Evolutionary conservation across 2,329 filamentous ascomycete species (phyloP), one percentile per base, ranked within the genome.

Genomic region (Phialophora tarda): DNA sequence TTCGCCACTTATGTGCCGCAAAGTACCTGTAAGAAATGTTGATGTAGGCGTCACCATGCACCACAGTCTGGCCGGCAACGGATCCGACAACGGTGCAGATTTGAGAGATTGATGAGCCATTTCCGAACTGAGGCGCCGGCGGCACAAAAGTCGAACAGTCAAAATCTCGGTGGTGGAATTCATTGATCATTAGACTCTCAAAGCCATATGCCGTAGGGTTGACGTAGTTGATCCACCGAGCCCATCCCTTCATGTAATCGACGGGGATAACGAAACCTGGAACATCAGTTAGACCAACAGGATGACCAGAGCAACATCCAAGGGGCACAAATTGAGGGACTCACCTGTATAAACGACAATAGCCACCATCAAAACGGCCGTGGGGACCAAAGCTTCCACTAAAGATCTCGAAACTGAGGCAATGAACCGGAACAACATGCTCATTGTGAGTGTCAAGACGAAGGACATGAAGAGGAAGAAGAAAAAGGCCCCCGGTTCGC

Each of bases 401-500:
- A 87, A 76, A 0, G 90, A 91, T 57, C 90, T 84, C 3, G 92
- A 92, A 1, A 89, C 80, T 0, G 90, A 89, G 14, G 86, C 91
- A 70, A 96, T 91, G 8, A 87, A 89, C 57, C 92, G 87, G 85
- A 71, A 71, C 62, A 86, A 79, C 70, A 95, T 81, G 8, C 84
- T 85, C 76, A 89, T 85, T 21, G 80, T 79, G 66, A 89, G 82
- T 0, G 83, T 88, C 12, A 83, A 82, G 0, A 84, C 77, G 75
- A 86, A 88, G 0, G 86, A 83, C 68, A 90, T 86, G 60, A 97
- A 82, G 65, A 92, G 78, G 84, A 92, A 96, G 80, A 92, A 90
- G 83, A 97, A 97, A 82, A 95, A 97, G 0, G 88, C 79, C 1
- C 89, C 90, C 0, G 91, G 82, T 69, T 90, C 88, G 60, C 92